Percentiles rank a stretch among this genome's conserved stretches.
Conservation (phyloP, 805 yeast genomes). For the Kodamaea fukazawae region DNA sequence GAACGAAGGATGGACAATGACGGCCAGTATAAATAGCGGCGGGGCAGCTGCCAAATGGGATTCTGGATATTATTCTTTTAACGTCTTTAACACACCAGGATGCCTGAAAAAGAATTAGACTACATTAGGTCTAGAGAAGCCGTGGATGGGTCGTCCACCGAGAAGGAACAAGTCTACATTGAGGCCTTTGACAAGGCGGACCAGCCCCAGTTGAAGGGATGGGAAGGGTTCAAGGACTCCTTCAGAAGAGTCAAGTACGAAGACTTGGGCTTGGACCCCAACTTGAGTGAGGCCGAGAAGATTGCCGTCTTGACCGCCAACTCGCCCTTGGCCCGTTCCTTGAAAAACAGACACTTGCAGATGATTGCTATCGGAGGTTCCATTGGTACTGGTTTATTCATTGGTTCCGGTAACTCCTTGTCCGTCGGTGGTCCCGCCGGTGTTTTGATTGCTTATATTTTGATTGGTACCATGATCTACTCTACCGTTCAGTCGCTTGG, state of each 20-base stretch:
- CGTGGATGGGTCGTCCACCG: constrained; percentile 32
- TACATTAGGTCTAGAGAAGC: constrained; percentile 39
- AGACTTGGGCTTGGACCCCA: constrained; percentile 45
- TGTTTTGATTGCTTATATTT: constrained; percentile 36
- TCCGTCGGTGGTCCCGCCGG: constrained; percentile 71
- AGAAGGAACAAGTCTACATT: constrained; percentile 37
- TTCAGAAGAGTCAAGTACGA: constrained; percentile 31
- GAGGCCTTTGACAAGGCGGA: constrained; percentile 28
- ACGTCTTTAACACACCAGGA: too few relatives aligned
- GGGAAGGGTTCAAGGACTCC: constrained; percentile 26
- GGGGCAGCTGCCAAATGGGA: too few relatives aligned
- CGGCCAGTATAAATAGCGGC: too few relatives aligned
- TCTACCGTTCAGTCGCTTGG: constrained; percentile 44
- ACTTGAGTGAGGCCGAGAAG: constrained; percentile 42
- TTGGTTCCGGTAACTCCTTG: constrained; percentile 66
- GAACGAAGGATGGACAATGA: too few relatives aligned
- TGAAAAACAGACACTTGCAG: constrained; percentile 65
- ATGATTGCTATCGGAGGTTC: constrained; percentile 85
- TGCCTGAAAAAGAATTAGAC: constrained; percentile 43
- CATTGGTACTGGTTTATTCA: constrained; percentile 80
- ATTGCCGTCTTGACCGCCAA: constrained; percentile 46
- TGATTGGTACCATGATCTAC: constrained; percentile 36
- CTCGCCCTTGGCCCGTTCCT: constrained; percentile 47
- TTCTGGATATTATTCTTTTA: too few relatives aligned
- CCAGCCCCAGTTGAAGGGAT: constrained; percentile 15